Conservation (phyloP, 192 early-diverging fungal species). For the Chytriomyces sp. region DNA sequence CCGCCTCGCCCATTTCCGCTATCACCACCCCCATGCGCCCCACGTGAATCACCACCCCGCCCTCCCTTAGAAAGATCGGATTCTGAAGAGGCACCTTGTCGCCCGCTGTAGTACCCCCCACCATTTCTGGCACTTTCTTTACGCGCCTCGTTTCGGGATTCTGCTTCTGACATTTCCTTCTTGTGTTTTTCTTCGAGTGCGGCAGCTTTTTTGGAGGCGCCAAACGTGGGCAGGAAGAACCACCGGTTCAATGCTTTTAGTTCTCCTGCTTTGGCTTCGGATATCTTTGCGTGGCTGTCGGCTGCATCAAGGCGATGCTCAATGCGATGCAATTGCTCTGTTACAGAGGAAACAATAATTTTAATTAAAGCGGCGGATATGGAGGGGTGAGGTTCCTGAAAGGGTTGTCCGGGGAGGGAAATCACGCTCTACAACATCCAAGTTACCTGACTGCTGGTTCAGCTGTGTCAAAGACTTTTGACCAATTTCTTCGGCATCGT, state of each 20-base stretch:
- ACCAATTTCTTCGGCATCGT: conserved; percentile 47
- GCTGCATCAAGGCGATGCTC: conserved; percentile 50
- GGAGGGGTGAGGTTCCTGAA: background rate
- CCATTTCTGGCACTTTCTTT: conserved; percentile 34
- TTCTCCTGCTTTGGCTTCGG: conserved; percentile 54
- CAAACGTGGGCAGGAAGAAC: conserved; percentile 62
- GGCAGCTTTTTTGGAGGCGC: conserved; percentile 48
- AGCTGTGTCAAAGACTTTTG: conserved; percentile 41
- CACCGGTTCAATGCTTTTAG: conserved; percentile 58
- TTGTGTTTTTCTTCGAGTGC: conserved; percentile 42
- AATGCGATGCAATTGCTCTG: conserved; percentile 56
- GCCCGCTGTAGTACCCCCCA: conserved; percentile 29
- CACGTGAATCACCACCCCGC: conserved; percentile 1
- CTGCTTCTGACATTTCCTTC: conserved; percentile 34
- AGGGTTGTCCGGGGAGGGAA: conserved; percentile 1
- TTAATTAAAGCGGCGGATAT: background rate
- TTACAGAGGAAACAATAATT: background rate
- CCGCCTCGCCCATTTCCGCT: background rate
- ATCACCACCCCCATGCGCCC: conserved; percentile 5
- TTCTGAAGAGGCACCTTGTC: background rate
- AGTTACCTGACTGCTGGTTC: conserved; percentile 50
- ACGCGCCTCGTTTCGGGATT: background rate
- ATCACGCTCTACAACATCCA: conserved; percentile 1
- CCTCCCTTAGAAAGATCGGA: background rate
- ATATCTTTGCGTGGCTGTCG: conserved; percentile 45